A percentile compares a stretch with the other conserved stretches of the same genome.
Conservation (phyloP, 2,329 filamentous ascomycete genomes). For the Chrysoporthe austroafricana region DNA sequence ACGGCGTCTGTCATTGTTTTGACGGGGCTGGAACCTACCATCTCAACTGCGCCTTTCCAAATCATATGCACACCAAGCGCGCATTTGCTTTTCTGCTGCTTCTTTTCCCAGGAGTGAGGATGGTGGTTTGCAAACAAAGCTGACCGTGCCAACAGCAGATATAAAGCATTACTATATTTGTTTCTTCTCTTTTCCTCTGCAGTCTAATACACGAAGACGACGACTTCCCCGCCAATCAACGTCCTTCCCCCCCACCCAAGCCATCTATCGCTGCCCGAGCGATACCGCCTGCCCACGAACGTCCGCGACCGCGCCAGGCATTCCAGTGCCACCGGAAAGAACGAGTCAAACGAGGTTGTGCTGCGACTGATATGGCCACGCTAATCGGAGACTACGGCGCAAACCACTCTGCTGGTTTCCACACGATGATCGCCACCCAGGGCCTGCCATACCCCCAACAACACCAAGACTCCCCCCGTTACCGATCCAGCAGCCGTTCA, state of each 20-base stretch:
- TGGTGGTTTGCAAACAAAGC: not conserved
- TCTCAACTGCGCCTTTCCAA: not conserved
- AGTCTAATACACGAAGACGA: not conserved
- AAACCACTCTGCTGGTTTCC: slow-evolving; percentile 72
- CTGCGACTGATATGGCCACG: slow-evolving; percentile 61
- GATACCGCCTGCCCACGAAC: not conserved
- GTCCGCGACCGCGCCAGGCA: not conserved
- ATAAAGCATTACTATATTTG: not conserved
- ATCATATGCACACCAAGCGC: not conserved
- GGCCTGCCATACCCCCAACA: slow-evolving; percentile 49
- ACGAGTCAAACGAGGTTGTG: not conserved
- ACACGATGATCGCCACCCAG: slow-evolving; percentile 66
- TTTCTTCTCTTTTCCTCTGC: not conserved
- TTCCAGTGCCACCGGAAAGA: not conserved
- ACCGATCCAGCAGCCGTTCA: slow-evolving; percentile 43
- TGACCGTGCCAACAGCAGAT: not conserved
- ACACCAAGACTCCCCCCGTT: slow-evolving; percentile 48
- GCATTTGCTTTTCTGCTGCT: not conserved
- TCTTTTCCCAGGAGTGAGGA: not conserved
- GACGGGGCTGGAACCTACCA: not conserved
- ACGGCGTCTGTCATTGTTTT: not conserved
- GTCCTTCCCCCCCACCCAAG: not conserved
- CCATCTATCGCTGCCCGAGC: not conserved
- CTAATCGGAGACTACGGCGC: slow-evolving; percentile 70
- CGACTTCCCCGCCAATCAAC: not conserved